Conservation (phyloP, 805 yeast species). For the Yarrowia keelungensis region DNA sequence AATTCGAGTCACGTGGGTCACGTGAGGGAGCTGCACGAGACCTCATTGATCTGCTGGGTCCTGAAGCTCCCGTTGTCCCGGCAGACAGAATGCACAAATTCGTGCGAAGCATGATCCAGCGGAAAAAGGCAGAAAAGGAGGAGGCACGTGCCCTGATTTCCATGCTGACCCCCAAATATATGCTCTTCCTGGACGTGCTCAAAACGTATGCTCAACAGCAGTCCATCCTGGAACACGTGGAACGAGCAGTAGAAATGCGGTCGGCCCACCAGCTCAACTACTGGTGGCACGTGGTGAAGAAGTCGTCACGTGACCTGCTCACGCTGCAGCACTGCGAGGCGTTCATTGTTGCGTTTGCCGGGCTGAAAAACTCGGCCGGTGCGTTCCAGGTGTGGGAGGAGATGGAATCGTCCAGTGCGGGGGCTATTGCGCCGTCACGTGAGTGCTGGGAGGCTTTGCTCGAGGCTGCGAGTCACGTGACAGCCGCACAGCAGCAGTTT, state of each 20-base stretch:
- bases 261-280: slow-evolving; percentile 29
- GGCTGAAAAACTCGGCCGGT: neutral
- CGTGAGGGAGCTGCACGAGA: slow-evolving; percentile 22
- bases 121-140: neutral
- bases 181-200: slow-evolving; percentile 2
- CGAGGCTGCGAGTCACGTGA: slow-evolving; percentile 23
- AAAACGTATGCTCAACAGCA: neutral
- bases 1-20: slow-evolving; percentile 16
- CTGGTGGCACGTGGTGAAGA: slow-evolving; percentile 25
- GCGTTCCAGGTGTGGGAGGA: slow-evolving; percentile 31
- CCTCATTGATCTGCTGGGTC: slow-evolving; percentile 16
- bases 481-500: neutral
- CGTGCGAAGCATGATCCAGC: neutral
- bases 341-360: neutral
- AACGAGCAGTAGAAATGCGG: neutral
- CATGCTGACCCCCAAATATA: slow-evolving; percentile 1
- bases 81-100: slow-evolving; percentile 2
- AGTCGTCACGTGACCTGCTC: slow-evolving; percentile 13
- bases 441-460: slow-evolving; percentile 36
- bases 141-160: neutral
- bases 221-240: slow-evolving; percentile 5
- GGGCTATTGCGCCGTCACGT: neutral
- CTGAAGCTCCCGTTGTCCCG: neutral
- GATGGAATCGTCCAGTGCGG: neutral
- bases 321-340: slow-evolving; percentile 13